Evolutionary conservation across 2,329 filamentous ascomycete species (phyloP), one percentile per base, ranked within the genome.

Genomic region (Sarocladium kiliense): DNA sequence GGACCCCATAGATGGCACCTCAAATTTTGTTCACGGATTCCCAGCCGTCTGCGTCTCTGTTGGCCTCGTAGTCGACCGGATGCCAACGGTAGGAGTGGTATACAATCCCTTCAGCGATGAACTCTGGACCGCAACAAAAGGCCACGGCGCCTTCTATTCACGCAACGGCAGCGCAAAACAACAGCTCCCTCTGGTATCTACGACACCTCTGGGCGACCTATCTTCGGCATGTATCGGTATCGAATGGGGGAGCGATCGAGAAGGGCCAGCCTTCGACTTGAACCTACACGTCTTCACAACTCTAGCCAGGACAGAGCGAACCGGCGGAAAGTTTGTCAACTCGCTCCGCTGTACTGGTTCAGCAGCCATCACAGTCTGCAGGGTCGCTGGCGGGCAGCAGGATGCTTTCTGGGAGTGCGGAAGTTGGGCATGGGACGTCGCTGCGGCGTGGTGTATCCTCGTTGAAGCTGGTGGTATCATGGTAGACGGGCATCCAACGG

Each of bases 221-320:
- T 27, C 44, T 21, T 47, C 44, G 14, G 44, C 44, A 27, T 47
- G 44, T n/a, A 47, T 47, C 44, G 44, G 44, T n/a, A 47, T 47
- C 10, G 44, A 47, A 23, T 47, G 44, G 44, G 44, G 44, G 10
- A 47, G 44, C 44, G 44, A 47, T 30, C 18, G 44, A 9, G 44
- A 47, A 30, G 44, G 44, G 12, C 44, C 44, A 9, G 44, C 44
- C 4, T 47, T 47, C 25, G 44, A 47, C 23, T 23, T 47, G 16
- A 47, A 27, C 25, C 44, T 47, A 4, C 44, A 47, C 44, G 44
- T 47, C 44, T 47, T 47, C 44, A 47, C 44, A n/a, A 47, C 44
- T 3, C 44, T 47, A 9, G 44, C 44, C 7, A 47, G 44, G n/a
- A 47, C 44, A 23, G 44, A 47, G 44, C 44, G 44, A 5, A 47